These are phyloP conservation scores for Ceratocystis albifundus DNA, from an alignment of 2,329 filamentous ascomycete species.

Conservation along the genomic window DNA sequence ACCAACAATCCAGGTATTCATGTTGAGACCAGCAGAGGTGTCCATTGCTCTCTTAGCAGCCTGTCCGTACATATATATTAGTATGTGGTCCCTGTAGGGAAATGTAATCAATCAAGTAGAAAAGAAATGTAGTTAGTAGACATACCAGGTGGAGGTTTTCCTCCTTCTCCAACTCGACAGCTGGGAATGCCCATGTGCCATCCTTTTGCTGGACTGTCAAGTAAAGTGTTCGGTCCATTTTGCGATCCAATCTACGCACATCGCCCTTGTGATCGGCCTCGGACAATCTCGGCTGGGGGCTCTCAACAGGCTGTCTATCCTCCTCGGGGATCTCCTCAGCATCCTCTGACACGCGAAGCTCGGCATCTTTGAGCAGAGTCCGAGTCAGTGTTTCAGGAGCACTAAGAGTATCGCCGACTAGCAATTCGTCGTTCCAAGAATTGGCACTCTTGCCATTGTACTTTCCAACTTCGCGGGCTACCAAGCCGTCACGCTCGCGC, in stretches of 20 bases:
- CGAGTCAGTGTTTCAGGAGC: conserved; percentile 54
- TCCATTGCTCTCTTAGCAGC: conserved; percentile 68
- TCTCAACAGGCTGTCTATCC: conserved; percentile 56
- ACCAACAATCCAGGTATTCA: conserved; percentile 97
- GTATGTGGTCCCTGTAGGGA: background rate
- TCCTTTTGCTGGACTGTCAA: conserved; percentile 65
- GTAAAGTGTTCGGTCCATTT: conserved; percentile 74
- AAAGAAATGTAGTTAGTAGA: conserved; percentile 23
- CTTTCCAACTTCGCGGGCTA: conserved; percentile 71
- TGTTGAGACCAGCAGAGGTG: conserved; percentile 73
- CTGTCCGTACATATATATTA: conserved; percentile 38
- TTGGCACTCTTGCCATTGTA: conserved; percentile 61
- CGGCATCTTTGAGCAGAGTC: conserved; percentile 62
- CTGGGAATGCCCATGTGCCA: conserved; percentile 71
- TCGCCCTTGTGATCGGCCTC: conserved; percentile 71
- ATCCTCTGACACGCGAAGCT: conserved; percentile 49
- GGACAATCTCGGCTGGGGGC: conserved; percentile 57
- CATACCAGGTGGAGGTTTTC: conserved; percentile 77
- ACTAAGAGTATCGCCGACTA: conserved; percentile 59
- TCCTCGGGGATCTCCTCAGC: conserved; percentile 47
- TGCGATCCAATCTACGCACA: conserved; percentile 63
- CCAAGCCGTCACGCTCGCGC: conserved; percentile 56
- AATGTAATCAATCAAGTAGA: background rate
- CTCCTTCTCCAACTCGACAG: conserved; percentile 52
- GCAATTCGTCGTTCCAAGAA: conserved; percentile 85